Evolutionary conservation across 441 rosid species (phyloP), one percentile per base, ranked within the genome.

Genomic region (Adansonia rubrostipa): DNA sequence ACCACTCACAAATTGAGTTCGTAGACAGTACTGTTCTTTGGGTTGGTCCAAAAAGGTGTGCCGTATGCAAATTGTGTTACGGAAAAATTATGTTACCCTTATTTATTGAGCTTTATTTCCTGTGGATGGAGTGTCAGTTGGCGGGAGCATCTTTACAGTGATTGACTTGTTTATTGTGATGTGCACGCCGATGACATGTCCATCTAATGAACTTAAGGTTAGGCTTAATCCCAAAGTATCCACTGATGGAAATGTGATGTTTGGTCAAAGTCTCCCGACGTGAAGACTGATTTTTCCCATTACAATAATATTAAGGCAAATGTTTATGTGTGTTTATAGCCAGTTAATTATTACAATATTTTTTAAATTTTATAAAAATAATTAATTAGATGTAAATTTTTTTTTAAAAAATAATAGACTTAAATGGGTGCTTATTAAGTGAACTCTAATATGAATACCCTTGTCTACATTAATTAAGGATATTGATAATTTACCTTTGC

Each of bases 41-140:
- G 4, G 7, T 5, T 45, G 5, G 40, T 36, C 40, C 54, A 45
- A n/a, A 56, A 57, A 67, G 78, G 47, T 45, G 73, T 47, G 50
- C 57, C 44, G 69, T 47, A 58, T 4, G 22, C 69, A 66, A 74
- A 9, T 17, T 64, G 13, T 40, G 70, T 33, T 10, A 58, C 74
- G 69, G 76, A 19, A 48, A 64, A 61, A 44, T 44, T 53, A 56
- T 47, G 42, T 3, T n/a, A 19, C 24, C 63, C 1, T 24, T 36
- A 50, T 11, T 28, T 36, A 36, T 36, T 36, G 40, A 36, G 40
- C 5, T 60, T 50, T 53, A 64, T n/a, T 15, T 4, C 19, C 61
- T 67, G 57, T 56, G 53, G 17, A 22, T 48, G 60, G 15, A 15
- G 40, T n/a, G 6, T 48, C 4, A 0, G 61, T 19, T 24, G 9